Evolutionary conservation across 2,329 filamentous ascomycete genomes (phyloP).

Genomic region (Arthrobotrys megalospora): DNA sequence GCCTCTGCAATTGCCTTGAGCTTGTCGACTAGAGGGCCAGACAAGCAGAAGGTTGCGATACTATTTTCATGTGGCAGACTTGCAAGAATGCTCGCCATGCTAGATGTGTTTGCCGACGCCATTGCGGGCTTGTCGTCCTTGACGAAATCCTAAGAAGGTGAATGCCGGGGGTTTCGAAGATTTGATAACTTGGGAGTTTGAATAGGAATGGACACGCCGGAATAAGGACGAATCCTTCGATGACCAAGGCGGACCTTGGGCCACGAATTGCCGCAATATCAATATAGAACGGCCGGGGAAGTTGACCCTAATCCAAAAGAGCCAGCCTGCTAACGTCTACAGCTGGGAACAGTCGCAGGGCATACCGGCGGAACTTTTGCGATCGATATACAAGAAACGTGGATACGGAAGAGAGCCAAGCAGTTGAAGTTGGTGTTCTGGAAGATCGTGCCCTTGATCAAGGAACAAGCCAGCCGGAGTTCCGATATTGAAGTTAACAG

Average conservation of each 20-base stretch:
- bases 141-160: conserved; percentile 37
- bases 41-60: conserved; percentile 62
- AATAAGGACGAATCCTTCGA: conserved; percentile 34
- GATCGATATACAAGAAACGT: conserved; percentile 50
- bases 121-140: conserved; percentile 52
- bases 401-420: conserved; percentile 51
- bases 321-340: conserved; percentile 45
- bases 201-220: conserved; percentile 34
- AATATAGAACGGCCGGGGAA: conserved; percentile 34
- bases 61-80: conserved; percentile 61
- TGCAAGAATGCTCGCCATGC: conserved; percentile 44
- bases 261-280: conserved; percentile 51
- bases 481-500: conserved; percentile 51
- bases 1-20: conserved; percentile 60
- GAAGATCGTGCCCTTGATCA: conserved; percentile 55
- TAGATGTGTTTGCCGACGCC: conserved; percentile 57
- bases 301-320: conserved; percentile 35
- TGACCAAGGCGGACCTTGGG: conserved; percentile 54
- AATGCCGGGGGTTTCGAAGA: conserved; percentile 47
- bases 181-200: conserved; percentile 44
- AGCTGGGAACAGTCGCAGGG: conserved; percentile 39
- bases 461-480: conserved; percentile 60
- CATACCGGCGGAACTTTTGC: conserved; percentile 56
- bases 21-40: conserved; percentile 60
- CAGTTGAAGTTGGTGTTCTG: conserved; percentile 51